Conservation (phyloP, 2,329 filamentous ascomycete genomes). For the Colletotrichum cuscutae region DNA sequence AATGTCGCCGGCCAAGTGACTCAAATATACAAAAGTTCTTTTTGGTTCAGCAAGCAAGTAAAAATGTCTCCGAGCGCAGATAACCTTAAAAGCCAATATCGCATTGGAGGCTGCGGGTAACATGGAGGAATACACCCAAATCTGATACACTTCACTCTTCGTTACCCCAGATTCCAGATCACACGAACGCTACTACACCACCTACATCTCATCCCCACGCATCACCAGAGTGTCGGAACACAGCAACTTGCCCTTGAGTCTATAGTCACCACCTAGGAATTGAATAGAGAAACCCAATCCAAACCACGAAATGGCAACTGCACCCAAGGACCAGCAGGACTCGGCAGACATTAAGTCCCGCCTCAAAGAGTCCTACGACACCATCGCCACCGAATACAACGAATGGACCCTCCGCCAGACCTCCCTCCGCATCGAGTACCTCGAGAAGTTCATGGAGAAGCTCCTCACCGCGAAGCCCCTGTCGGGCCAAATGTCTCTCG, state of each 20-base stretch:
- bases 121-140: neutral
- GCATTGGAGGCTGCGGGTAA: neutral
- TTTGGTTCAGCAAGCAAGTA: neutral
- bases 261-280: too few relatives aligned
- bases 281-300: too few relatives aligned
- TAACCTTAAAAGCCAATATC: neutral
- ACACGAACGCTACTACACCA: neutral
- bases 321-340: conserved; percentile 2
- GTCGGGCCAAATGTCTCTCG: conserved; percentile 28
- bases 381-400: conserved; percentile 52
- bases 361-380: conserved; percentile 51
- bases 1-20: neutral
- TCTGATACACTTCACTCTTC: neutral
- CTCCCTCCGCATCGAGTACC: conserved; percentile 45
- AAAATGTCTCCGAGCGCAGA: neutral
- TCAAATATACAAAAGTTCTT: neutral
- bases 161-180: neutral
- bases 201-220: neutral
- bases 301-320: conserved; percentile 6
- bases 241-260: neutral
- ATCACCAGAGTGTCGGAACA: neutral
- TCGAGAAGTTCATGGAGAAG: conserved; percentile 44
- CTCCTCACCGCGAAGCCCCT: conserved; percentile 35
- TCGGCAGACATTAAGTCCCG: conserved; percentile 48
- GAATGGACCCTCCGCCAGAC: conserved; percentile 49